phyloP scores from a whole-genome alignment of 2,329 filamentous ascomycete species.

The Exophiala dermatitidis region DNA sequence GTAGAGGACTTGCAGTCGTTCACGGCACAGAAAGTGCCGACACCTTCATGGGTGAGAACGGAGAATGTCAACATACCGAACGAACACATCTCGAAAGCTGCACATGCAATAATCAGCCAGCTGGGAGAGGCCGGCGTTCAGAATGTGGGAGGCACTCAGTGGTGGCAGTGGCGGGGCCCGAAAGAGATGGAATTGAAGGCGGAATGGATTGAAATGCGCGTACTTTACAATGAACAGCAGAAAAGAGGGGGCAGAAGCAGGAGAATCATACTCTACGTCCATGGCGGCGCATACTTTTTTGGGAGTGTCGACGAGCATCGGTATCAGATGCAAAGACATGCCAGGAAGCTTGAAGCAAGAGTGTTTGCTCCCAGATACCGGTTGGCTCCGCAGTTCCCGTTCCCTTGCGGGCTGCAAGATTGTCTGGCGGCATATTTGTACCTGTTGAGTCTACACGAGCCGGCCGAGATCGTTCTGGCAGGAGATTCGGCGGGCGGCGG shows the following conservation, averaged over 20 bases:
- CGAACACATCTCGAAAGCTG: slow-evolving; percentile 58
- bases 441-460: slow-evolving; percentile 66
- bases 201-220: slow-evolving; percentile 95
- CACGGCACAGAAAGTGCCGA: slow-evolving; percentile 83
- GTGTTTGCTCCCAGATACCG: slow-evolving; percentile 84
- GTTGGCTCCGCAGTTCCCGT: slow-evolving; percentile 87
- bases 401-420: slow-evolving; percentile 86
- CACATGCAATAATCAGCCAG: slow-evolving; percentile 60
- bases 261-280: slow-evolving; percentile 85
- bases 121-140: slow-evolving; percentile 69
- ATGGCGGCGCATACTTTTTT: slow-evolving; percentile 93
- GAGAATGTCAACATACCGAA: slow-evolving; percentile 61
- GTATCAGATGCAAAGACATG: slow-evolving; percentile 96
- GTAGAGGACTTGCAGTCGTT: slow-evolving; percentile 92
- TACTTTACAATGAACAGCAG: slow-evolving; percentile 67
- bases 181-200: slow-evolving; percentile 61
- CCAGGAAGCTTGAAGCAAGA: slow-evolving; percentile 82
- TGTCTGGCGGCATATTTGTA: slow-evolving; percentile 83
- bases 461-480: slow-evolving; percentile 75
- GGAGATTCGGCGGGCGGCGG: slow-evolving; percentile 92
- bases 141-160: slow-evolving; percentile 69
- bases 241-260: slow-evolving; percentile 53
- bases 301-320: slow-evolving; percentile 92
- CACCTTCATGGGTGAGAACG: slow-evolving; percentile 78
- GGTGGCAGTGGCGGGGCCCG: slow-evolving; percentile 78